Evolutionary conservation across 2,329 filamentous ascomycete genomes (phyloP), one percentile per base, ranked within the genome.

Genomic region (Paecilomyces niveus): DNA sequence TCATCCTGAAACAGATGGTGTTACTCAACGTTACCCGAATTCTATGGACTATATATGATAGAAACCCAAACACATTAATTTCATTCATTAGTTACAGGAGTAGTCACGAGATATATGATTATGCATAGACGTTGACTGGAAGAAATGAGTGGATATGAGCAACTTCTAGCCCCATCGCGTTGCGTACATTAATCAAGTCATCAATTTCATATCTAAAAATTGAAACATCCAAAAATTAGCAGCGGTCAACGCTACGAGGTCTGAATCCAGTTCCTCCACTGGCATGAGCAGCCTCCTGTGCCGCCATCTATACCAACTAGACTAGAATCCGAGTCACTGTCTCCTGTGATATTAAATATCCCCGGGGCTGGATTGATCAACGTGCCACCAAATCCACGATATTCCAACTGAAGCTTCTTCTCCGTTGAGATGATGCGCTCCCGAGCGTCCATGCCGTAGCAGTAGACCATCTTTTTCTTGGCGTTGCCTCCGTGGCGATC

Each of bases 401-500:
- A 70, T 67, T 87, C 84, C n/a, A 79, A 63, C 60, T 82, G 72
- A 59, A 85, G 72, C 59, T 73, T 76, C 62, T 75, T 78, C 13
- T 70, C 68, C 26, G 75, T 73, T 3, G 74, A 67, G 51, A 79
- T 70, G 59, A 84, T 77, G 50, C 75, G 74, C 5, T 77, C 75
- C 13, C 77, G 69, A 22, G 72, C 71, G 62, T 84, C 78, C 60
- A 87, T 69, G 1, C 75, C 76, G 65, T 86, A 86, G 73, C 84
- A 87, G 65, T 85, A 87, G 0, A 85, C 74, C 60, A 82, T 79
- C 69, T 86, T 87, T 61, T 79, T 71, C 26, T 72, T 72, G 0
- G 77, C 70, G 9, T 77, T 70, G 1, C 85, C 84, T 10, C 84
- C 84, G 63, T 87, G 83, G 1, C 85, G 77, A 65, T 87, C 85